Evolutionary conservation across 768 basidiomycete species (phyloP), one percentile per base, ranked within the genome.

Genomic region (Pholiota conissans): DNA sequence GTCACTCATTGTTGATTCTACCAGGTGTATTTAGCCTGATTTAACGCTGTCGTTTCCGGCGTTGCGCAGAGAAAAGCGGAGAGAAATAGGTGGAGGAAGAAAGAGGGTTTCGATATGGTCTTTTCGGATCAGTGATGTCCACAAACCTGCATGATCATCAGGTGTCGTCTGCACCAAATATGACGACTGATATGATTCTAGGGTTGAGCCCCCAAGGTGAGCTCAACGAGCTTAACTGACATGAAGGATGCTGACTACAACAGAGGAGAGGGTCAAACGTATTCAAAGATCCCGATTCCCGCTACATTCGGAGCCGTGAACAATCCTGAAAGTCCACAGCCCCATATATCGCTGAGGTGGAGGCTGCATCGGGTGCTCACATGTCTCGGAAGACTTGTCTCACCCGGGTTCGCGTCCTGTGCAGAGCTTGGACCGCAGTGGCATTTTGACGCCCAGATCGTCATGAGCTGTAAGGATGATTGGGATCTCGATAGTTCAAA

Each of bases 281-380:
- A 27, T 16, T 56, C 55, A 57, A 46, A 39, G 30, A 47, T 60
- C 61, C 58, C 63, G 60, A 62, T 59, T 49, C 59, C 69, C 69
- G 69, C 61, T 64, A 57, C 60, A 64, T 65, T 71, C 67, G 69
- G 67, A 67, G 62, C 65, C 67, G 66, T 54, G 51, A 54, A 45
- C 28, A 46, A 54, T 54, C 61, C 55, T 40, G 42, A 52, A 59
- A 49, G 26, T 55, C 30, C 48, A 47, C 27, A 48, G 49, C 63
- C 61, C 61, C 59, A 60, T 61, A 56, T 46, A 39, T 56, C 57
- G 34, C 22, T 47, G 18, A 27, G 13, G 26, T 26, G 16, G 52
- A 53, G 22, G 27, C 35, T 42, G 27, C 37, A 24, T 46, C 49
- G 35, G 46, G 42, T 35, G 48, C 53, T 50, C 47, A 40, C 37